These are phyloP conservation scores for Blastosporella zonata DNA, from an alignment of 1,284 basidiomycete genomes.

Conservation along the genomic window DNA sequence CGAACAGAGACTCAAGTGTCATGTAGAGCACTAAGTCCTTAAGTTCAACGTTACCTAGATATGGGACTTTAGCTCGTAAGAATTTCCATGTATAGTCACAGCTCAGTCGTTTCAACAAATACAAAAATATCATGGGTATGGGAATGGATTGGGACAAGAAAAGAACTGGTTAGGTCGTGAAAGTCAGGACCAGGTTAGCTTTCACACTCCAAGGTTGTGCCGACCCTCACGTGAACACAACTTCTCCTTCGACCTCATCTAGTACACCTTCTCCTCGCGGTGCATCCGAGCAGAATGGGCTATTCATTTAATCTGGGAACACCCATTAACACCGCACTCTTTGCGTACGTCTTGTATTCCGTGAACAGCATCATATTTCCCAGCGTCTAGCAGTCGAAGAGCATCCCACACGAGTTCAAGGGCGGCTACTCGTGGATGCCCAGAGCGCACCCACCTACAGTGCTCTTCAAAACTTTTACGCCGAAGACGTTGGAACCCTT, in stretches of 20 bases:
- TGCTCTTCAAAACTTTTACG: conserved; percentile 75
- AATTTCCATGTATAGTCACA: too few species aligned
- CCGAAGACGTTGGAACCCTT: conserved; percentile 70
- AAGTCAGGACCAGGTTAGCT: neutral
- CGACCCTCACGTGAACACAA: neutral
- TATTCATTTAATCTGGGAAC: conserved; percentile 53
- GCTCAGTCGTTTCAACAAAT: too few species aligned
- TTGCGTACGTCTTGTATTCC: conserved; percentile 77
- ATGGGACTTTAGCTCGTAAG: too few species aligned
- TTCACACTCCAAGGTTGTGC: neutral
- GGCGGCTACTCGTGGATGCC: conserved; percentile 86
- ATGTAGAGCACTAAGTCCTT: too few species aligned
- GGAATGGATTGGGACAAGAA: too few species aligned
- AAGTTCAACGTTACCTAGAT: too few species aligned
- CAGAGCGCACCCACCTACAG: conserved; percentile 70
- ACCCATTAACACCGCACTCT: conserved; percentile 71
- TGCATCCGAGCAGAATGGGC: conserved; percentile 7
- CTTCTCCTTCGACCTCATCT: neutral
- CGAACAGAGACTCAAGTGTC: too few species aligned
- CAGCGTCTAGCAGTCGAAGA: conserved; percentile 43
- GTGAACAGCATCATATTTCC: conserved; percentile 74
- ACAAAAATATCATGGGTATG: too few species aligned
- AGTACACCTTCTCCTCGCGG: neutral
- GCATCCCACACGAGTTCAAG: conserved; percentile 68
- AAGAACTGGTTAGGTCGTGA: too few species aligned